These are phyloP conservation scores for Puccinia novopanici DNA, from an alignment of 1,284 basidiomycete species.

Conservation along the genomic window DNA sequence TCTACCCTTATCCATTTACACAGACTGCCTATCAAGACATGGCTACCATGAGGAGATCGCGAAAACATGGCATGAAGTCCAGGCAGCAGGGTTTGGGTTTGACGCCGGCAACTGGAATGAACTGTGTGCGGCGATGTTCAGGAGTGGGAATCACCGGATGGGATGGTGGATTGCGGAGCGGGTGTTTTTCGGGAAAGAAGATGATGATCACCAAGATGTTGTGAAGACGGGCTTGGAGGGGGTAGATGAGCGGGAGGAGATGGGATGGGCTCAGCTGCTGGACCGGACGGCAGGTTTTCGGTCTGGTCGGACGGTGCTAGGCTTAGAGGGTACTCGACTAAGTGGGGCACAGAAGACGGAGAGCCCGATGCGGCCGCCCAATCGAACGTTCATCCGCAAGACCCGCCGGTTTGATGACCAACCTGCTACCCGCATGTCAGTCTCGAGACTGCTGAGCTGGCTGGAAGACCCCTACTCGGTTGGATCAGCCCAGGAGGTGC, in stretches of 20 bases:
- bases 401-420: constrained; percentile 41
- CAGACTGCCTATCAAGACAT: constrained; percentile 72
- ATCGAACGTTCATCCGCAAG: constrained; percentile 36
- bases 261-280: constrained; percentile 17
- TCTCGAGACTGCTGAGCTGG: constrained; percentile 23
- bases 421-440: constrained; percentile 20
- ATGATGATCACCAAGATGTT: neutral
- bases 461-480: constrained; percentile 19
- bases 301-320: constrained; percentile 11
- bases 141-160: constrained; percentile 59
- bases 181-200: constrained; percentile 36
- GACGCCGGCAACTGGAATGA: constrained; percentile 94
- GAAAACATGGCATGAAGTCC: constrained; percentile 70
- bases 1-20: constrained; percentile 78
- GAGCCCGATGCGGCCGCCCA: constrained; percentile 41
- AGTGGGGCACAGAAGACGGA: constrained; percentile 44
- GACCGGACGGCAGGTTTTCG: constrained; percentile 21
- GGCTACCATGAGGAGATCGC: constrained; percentile 70
- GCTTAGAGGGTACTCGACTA: constrained; percentile 35
- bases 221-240: neutral
- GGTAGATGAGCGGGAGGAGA: neutral
- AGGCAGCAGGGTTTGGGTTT: constrained; percentile 73
- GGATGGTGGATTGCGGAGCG: constrained; percentile 43
- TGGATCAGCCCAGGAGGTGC: neutral
- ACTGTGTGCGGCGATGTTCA: constrained; percentile 72